Conservation (phyloP, 78 protist genomes). For the Paratrimastix pyriformis region DNA sequence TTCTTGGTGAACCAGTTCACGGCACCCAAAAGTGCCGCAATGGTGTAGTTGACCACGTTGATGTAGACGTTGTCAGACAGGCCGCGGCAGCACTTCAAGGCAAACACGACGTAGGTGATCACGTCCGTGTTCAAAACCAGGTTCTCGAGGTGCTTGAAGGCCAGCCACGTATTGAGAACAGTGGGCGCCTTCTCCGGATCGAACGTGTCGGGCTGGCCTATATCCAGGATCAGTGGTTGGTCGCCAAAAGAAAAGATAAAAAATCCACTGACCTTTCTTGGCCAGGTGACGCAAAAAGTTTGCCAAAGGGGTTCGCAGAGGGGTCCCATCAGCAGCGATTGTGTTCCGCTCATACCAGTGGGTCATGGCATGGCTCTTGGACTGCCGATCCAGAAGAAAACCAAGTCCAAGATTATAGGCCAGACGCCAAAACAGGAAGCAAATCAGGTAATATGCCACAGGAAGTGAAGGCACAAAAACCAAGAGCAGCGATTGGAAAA, state of each 20-base stretch:
- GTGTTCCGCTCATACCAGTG: no score
- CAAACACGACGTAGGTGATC: background rate
- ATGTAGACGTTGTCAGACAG: background rate
- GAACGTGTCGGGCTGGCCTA: background rate
- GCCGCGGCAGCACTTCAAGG: background rate
- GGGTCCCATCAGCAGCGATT: background rate
- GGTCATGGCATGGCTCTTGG: no score
- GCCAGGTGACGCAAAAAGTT: background rate
- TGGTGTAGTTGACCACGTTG: background rate
- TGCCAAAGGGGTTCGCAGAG: background rate
- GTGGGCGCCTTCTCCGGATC: background rate
- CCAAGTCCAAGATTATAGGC: constrained; percentile 4
- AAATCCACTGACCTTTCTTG: background rate
- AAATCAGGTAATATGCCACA: background rate
- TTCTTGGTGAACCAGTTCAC: background rate
- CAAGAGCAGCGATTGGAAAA: no score
- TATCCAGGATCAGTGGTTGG: no score
- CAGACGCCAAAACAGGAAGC: constrained; percentile 5
- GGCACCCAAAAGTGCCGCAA: background rate
- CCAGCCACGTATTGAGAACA: background rate
- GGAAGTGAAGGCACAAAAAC: background rate
- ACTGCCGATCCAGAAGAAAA: background rate
- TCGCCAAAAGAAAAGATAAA: no score
- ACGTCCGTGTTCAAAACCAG: background rate
- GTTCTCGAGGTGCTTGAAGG: background rate